phyloP scores from a whole-genome alignment of 495 filamentous ascomycete species.

The Penicillium taxi region DNA sequence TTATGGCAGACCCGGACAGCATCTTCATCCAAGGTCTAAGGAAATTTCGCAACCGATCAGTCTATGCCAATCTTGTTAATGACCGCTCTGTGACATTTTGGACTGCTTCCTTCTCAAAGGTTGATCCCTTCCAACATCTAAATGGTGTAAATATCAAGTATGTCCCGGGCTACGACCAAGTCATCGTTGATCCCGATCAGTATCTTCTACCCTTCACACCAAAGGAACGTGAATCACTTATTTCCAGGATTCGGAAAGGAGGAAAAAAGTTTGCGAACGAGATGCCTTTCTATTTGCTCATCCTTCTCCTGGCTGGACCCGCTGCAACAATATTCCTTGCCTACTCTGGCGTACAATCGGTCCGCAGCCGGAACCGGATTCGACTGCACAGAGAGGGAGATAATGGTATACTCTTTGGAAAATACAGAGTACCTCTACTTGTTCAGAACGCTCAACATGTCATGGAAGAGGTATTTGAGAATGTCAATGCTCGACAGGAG shows the following conservation, averaged over 20 bases:
- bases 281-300: constrained; percentile 52
- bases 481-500: constrained; percentile 52
- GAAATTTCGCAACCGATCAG: constrained; percentile 59
- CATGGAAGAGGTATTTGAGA: constrained; percentile 67
- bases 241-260: constrained; percentile 19
- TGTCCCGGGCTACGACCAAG: constrained; percentile 60
- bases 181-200: constrained; percentile 62
- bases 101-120: constrained; percentile 65
- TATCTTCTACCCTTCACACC: constrained; percentile 45
- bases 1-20: constrained; percentile 75
- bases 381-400: constrained; percentile 65
- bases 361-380: constrained; percentile 64
- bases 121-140: constrained; percentile 64
- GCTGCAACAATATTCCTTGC: constrained; percentile 60
- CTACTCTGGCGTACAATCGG: constrained; percentile 66
- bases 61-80: constrained; percentile 82
- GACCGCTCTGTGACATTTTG: constrained; percentile 76
- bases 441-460: constrained; percentile 61
- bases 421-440: constrained; percentile 69
- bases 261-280: constrained; percentile 25
- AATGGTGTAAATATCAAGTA: constrained; percentile 62
- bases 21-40: constrained; percentile 78
- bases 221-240: constrained; percentile 26
- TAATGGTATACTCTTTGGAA: constrained; percentile 51
- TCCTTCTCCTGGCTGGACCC: constrained; percentile 61